A percentile compares a stretch with the other conserved stretches of the same genome.
These are phyloP conservation scores for Gautieria morchelliformis DNA, from an alignment of 768 basidiomycete genomes.

Conservation along the genomic window DNA sequence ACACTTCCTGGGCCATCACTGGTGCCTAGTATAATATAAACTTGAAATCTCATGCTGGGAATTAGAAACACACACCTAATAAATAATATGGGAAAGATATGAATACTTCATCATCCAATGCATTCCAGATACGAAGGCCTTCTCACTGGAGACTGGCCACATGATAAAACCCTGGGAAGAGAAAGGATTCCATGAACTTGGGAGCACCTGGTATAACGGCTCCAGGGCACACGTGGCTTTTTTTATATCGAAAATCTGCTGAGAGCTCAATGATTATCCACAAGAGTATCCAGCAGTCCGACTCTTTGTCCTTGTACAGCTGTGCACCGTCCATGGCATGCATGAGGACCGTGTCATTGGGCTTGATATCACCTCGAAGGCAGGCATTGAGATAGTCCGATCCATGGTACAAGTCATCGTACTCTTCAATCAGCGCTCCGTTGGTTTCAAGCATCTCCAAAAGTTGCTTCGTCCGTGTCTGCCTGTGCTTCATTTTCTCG, in stretches of 20 bases:
- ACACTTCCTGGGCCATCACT: too few relatives aligned
- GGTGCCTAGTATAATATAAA: background rate
- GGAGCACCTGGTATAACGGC: conserved; percentile 19
- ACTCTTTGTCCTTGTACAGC: conserved; percentile 22
- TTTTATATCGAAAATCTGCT: conserved; percentile 16
- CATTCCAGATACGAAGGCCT: conserved; percentile 23
- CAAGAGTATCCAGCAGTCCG: conserved; percentile 26
- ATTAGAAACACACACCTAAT: background rate
- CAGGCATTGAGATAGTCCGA: conserved; percentile 11
- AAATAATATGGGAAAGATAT: background rate
- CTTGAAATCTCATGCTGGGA: background rate
- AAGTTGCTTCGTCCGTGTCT: conserved; percentile 3
- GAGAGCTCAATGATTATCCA: conserved; percentile 17
- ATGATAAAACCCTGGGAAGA: conserved; percentile 22
- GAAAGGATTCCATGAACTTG: conserved; percentile 22
- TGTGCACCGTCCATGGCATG: conserved; percentile 21
- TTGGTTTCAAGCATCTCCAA: background rate
- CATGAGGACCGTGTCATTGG: conserved; percentile 9
- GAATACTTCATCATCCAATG: background rate
- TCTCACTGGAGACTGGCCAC: conserved; percentile 18
- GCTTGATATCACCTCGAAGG: conserved; percentile 9
- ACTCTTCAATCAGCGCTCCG: background rate
- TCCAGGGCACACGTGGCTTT: background rate
- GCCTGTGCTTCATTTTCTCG: conserved; percentile 11
- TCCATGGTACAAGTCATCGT: conserved; percentile 10